Base-by-base conservation (phyloP, 306 rosid genomes). In the Cyamopsis tetragonoloba region DNA sequence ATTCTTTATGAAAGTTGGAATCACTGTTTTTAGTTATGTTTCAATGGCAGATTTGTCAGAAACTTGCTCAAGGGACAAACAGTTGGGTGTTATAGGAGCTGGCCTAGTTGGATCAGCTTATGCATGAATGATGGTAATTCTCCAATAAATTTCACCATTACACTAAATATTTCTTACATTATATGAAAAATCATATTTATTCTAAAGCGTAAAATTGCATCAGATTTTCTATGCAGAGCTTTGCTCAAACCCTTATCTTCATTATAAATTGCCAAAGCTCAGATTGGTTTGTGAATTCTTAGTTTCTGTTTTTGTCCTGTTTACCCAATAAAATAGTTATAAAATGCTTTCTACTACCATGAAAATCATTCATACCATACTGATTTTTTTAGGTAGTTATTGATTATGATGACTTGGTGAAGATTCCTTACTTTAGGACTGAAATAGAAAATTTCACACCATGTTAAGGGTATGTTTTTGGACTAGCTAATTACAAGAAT, bases 71-170 rank as follows among this genome's bases (percentile, higher is more conserved):
- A 88, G 51, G 97, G 97, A 59, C 97, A 88, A 76, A 86, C 97
- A 3, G 97, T 91, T 67, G n/a, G 97, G 97, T 56, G 97, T 91
- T 50, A 91, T 91, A 67, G 97, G 97, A 74, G 97, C 97, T 42
- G 96, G 97, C 31, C 96, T 96, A 28, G 88, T 91, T 37, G 97
- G 97, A 55, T 91, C 97, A 10, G 91, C 97, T 43, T 91, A 91
- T 80, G 97, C 97, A 13, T 83, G 97, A 83, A 91, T 91, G 95
- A 91, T 91, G 97, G 97, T 88, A 83, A 61, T 46, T 72, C 27
- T 62, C 31, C 62, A 34, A 28, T 47, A 23, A 50, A 65, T 58
- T 11, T n/a, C n/a, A n/a, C n/a, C n/a, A n/a, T n/a, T n/a, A n/a
- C n/a, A n/a, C n/a, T n/a, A n/a, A n/a, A n/a, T n/a, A n/a, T 37